Conservation (phyloP, 2,329 filamentous ascomycete genomes). For the Ophiostoma ulmi region DNA sequence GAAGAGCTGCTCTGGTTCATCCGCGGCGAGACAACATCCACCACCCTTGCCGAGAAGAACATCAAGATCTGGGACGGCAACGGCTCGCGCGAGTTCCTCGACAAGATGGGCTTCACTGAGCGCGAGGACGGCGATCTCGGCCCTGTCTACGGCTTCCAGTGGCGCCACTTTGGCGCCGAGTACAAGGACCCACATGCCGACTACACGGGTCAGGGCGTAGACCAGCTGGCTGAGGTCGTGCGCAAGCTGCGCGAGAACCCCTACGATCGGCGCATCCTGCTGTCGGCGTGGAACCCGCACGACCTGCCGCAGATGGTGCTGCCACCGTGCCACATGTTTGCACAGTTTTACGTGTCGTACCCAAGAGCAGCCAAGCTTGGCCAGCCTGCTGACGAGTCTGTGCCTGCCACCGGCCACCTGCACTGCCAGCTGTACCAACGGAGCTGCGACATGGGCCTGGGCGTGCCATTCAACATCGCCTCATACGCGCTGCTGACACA, state of each 20-base stretch:
- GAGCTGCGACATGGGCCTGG: constrained; percentile 93
- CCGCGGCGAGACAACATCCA: constrained; percentile 73
- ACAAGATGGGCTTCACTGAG: constrained; percentile 73
- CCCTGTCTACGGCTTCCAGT: constrained; percentile 97
- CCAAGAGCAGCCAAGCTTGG: constrained; percentile 37
- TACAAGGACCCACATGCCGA: constrained; percentile 75
- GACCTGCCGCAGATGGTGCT: constrained; percentile 85
- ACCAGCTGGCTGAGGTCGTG: constrained; percentile 88
- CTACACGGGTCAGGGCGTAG: constrained; percentile 83
- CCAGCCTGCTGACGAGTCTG: neutral
- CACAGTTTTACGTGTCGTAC: constrained; percentile 87
- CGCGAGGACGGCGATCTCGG: constrained; percentile 85
- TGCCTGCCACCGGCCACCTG: constrained; percentile 48
- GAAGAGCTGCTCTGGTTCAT: constrained; percentile 97
- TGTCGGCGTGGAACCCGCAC: constrained; percentile 89
- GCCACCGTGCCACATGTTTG: constrained; percentile 96
- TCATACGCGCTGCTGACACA: constrained; percentile 90
- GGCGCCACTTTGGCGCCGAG: constrained; percentile 93
- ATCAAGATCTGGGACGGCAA: constrained; percentile 99
- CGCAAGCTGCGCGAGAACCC: constrained; percentile 77
- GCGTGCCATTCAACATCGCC: constrained; percentile 96
- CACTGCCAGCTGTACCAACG: constrained; percentile 91
- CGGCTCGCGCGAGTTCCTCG: constrained; percentile 82
- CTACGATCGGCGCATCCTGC: constrained; percentile 83
- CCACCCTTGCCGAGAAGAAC: constrained; percentile 68